A percentile compares a stretch with the other conserved stretches of the same genome.
These are phyloP conservation scores for Rhizophora mangle DNA, from an alignment of 345 rosid species.

Conservation along the genomic window DNA sequence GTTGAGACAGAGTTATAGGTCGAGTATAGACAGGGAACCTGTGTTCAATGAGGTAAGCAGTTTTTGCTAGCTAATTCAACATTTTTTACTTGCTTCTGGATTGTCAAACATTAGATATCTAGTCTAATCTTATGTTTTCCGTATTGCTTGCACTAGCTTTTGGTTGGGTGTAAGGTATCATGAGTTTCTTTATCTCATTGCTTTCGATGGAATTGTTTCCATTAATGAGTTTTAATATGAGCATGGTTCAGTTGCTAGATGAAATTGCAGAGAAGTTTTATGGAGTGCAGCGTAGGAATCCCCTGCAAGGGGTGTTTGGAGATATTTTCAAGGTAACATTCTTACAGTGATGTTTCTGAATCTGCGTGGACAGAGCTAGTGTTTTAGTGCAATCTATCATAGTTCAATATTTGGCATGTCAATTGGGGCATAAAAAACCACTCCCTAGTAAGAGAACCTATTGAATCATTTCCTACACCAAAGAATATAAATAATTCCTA, in stretches of 20 bases:
- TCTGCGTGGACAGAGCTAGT: background rate
- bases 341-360: background rate
- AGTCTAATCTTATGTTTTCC: background rate
- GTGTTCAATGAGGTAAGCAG: constrained; percentile 65
- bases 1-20: constrained; percentile 67
- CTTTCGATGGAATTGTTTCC: background rate
- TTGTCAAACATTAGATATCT: background rate
- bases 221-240: constrained; percentile 15
- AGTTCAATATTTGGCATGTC: no score
- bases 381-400: background rate
- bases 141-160: background rate
- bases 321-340: constrained; percentile 66
- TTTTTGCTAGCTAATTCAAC: constrained; percentile 1
- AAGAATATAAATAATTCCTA: no score
- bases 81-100: background rate
- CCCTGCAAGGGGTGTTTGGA: constrained; percentile 82
- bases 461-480: background rate
- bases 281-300: constrained; percentile 78
- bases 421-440: no score
- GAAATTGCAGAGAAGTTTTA: constrained; percentile 77
- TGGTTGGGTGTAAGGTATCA: background rate
- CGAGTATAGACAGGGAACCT: constrained; percentile 81
- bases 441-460: background rate
- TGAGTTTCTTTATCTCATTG: background rate
- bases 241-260: constrained; percentile 66